A percentile compares a stretch with the other conserved stretches of the same genome.
Conservation (phyloP, 225 moss, liverwort and hornwort genomes). For the Pseudisothecium myosuroides region DNA sequence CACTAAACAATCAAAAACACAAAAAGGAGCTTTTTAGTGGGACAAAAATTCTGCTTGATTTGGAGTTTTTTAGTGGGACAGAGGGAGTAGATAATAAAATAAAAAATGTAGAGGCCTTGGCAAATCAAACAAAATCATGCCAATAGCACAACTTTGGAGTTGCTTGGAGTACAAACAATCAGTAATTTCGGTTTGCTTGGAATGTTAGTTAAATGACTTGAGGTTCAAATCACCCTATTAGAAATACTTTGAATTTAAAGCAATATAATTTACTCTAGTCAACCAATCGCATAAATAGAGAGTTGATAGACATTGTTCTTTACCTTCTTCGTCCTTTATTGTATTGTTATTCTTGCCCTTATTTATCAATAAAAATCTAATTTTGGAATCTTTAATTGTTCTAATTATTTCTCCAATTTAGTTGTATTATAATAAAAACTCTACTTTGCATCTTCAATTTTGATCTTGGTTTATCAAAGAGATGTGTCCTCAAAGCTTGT, state of each 20-base stretch:
- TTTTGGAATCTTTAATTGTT: neutral
- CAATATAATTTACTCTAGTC: neutral
- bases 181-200: neutral
- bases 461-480: neutral
- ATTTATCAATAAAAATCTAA: neutral
- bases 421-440: neutral
- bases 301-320: neutral
- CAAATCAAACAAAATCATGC: neutral
- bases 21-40: too few species aligned
- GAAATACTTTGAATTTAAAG: neutral
- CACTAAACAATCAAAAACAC: too few species aligned
- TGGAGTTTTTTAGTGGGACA: too few species aligned
- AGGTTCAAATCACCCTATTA: neutral
- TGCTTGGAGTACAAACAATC: neutral
- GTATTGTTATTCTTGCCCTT: neutral
- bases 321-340: neutral
- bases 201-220: neutral
- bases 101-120: neutral
- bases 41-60: too few species aligned
- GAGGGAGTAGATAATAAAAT: too few species aligned
- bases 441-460: neutral
- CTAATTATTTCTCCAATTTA: neutral
- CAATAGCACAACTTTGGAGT: neutral
- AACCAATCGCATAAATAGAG: neutral
- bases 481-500: fast-evolving